Evolutionary conservation across 2,329 filamentous ascomycete genomes (phyloP), one percentile per base, ranked within the genome.

Genomic region (Ophiostoma perfectum): DNA sequence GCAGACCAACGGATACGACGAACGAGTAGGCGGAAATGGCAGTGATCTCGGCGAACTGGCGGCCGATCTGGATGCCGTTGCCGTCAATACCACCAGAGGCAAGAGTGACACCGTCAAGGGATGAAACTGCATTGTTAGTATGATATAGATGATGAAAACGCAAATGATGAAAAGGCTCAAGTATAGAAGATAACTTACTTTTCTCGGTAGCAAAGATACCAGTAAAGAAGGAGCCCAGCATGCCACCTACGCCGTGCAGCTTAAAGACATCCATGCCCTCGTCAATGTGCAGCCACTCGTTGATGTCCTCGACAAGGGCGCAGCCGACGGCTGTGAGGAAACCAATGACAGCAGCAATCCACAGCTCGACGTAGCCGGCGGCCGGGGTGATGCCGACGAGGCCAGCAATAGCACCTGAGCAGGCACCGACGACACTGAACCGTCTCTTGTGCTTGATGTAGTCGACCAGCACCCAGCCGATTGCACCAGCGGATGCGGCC

Each of bases 351-450:
- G 88, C 80, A 7, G 85, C 80, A 1, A 81, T 82, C 81, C 86
- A 86, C 44, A 84, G 83, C 4, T 91, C 90, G 0, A 96, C 88
- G 80, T 88, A 94, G 75, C 92, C 91, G 14, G 93, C 90, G 3
- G 89, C 90, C 5, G 92, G 90, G 8, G 92, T 95, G 67, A 95
- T 95, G 72, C 92, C 91, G 47, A 97, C 93, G 36, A 97, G 87
- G 66, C 92, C 91, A 41, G 91, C 90, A 76, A 97, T 93, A 73
- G 88, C 89, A 71, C 93, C 93, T 52, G 92, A 95, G 83, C 92
- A 95, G 90, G 93, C 93, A 63, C 92, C 93, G 74, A 97, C 90
- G 80, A 94, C 92, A 72, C 90, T 94, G 91, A 92, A 97, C 80
- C 96, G 97, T 76, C 84, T 86, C 81, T 96, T 92, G n/a, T 97